Percentiles rank a stretch among this genome's conserved stretches.
phyloP scores from a whole-genome alignment of 1,139 yeast genomes.

The Meyerozyma sp. region DNA sequence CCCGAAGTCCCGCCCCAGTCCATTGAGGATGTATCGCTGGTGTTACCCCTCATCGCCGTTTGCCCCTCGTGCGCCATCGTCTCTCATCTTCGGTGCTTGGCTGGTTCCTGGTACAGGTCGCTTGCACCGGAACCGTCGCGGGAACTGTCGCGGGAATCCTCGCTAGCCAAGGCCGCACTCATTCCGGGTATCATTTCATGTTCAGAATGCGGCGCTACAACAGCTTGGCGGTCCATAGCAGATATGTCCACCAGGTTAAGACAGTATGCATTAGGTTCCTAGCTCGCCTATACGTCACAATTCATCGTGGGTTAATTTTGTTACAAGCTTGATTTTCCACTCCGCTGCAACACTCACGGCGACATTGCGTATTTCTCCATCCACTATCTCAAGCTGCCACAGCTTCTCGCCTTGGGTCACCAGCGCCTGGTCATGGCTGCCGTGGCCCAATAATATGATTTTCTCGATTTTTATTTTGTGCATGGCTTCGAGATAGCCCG shows the following conservation, averaged over 20 bases:
- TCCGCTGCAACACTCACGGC: constrained; percentile 38
- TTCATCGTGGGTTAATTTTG: constrained; percentile 23
- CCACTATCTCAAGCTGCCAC: constrained; percentile 23
- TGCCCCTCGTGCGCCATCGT: constrained; percentile 35
- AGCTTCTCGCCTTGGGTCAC: constrained; percentile 28
- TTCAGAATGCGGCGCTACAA: constrained; percentile 2
- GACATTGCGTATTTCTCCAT: constrained; percentile 48
- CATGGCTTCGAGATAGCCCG: constrained; percentile 14
- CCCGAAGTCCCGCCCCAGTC: constrained; percentile 14
- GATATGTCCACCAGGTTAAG: constrained; percentile 8
- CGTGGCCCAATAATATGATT: constrained; percentile 48
- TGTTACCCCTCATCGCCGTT: constrained; percentile 21
- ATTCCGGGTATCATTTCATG: constrained; percentile 5
- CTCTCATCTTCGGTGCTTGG: constrained; percentile 43
- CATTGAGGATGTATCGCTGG: constrained; percentile 3
- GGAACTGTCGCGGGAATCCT: too few relatives aligned
- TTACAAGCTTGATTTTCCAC: constrained; percentile 37
- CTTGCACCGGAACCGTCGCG: not conserved
- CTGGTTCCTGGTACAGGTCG: constrained; percentile 7
- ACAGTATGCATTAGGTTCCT: constrained; percentile 6
- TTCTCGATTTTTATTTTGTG: constrained; percentile 46
- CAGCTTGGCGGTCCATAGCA: constrained; percentile 6
- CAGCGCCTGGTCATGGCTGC: constrained; percentile 13
- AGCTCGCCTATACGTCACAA: constrained; percentile 9
- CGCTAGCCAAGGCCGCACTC: constrained; percentile 1